Percentiles rank a stretch among this genome's conserved stretches.
These are phyloP conservation scores for Bretschneidera sinensis DNA, from an alignment of 345 rosid species.

Conservation along the genomic window DNA sequence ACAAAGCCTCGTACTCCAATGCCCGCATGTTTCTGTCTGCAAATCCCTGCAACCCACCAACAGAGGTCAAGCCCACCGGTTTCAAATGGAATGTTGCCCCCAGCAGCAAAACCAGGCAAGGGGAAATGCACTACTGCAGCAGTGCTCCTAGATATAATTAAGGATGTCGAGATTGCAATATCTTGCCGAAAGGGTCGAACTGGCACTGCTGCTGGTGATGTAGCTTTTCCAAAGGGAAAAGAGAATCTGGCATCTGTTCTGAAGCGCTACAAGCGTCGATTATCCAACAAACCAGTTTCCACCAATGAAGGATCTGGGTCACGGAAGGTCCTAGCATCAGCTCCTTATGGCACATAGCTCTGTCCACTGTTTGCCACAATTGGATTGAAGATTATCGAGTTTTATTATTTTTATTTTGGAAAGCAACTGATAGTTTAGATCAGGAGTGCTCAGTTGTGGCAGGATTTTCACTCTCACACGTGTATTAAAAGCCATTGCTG, in stretches of 20 bases:
- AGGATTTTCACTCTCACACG: background rate
- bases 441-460: background rate
- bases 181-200: constrained; percentile 85
- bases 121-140: constrained; percentile 78
- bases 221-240: constrained; percentile 92
- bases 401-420: constrained; percentile 30
- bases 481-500: constrained; percentile 30
- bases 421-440: constrained; percentile 18
- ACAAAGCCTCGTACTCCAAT: constrained; percentile 64
- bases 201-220: constrained; percentile 97
- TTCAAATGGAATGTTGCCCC: constrained; percentile 72
- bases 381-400: constrained; percentile 20
- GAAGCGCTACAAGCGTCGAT: constrained; percentile 87
- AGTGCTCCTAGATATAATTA: constrained; percentile 64
- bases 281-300: constrained; percentile 47
- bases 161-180: constrained; percentile 89
- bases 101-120: constrained; percentile 59
- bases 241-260: constrained; percentile 95
- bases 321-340: constrained; percentile 29
- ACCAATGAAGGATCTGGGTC: constrained; percentile 35
- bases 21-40: constrained; percentile 85
- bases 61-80: constrained; percentile 49
- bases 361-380: constrained; percentile 1
- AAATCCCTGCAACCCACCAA: constrained; percentile 48
- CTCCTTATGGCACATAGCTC: constrained; percentile 25